phyloP scores from a whole-genome alignment of 2,329 filamentous ascomycete species.

The Aspergillus luchuensis region DNA sequence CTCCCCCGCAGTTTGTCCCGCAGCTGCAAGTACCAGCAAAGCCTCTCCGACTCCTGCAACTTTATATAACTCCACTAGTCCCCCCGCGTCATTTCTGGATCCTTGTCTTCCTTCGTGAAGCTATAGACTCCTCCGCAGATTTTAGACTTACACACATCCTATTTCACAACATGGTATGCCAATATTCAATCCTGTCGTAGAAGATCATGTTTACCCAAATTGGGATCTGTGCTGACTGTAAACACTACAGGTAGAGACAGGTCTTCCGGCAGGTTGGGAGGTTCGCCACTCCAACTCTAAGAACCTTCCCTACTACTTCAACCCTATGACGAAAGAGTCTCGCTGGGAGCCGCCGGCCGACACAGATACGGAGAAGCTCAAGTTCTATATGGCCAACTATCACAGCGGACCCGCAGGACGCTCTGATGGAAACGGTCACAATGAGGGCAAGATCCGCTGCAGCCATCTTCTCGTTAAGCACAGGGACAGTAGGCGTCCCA shows the following conservation, averaged over 20 bases:
- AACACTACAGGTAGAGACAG: slow-evolving; percentile 64
- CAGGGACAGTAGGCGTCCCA: slow-evolving; percentile 79
- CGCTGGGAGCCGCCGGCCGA: slow-evolving; percentile 90
- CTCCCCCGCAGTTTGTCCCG: slow-evolving; percentile 35
- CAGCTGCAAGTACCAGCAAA: neutral
- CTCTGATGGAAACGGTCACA: slow-evolving; percentile 41
- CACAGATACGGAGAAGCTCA: slow-evolving; percentile 89
- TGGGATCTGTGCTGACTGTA: slow-evolving; percentile 12
- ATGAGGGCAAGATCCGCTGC: slow-evolving; percentile 84
- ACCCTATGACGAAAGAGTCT: slow-evolving; percentile 79
- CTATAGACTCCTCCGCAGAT: neutral
- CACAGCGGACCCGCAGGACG: slow-evolving; percentile 61
- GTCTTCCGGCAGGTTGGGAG: slow-evolving; percentile 86
- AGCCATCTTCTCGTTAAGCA: slow-evolving; percentile 96
- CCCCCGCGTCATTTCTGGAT: neutral
- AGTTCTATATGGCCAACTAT: slow-evolving; percentile 87
- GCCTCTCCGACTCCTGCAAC: neutral
- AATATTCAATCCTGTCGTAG: neutral
- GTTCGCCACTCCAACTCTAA: slow-evolving; percentile 98
- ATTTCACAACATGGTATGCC: slow-evolving; percentile 16
- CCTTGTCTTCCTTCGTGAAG: neutral
- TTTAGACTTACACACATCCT: neutral
- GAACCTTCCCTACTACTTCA: slow-evolving; percentile 99
- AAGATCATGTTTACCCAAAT: neutral
- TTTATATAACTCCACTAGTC: neutral